Evolutionary conservation across 345 rosid species (phyloP).

Genomic region (Brassica napus): DNA sequence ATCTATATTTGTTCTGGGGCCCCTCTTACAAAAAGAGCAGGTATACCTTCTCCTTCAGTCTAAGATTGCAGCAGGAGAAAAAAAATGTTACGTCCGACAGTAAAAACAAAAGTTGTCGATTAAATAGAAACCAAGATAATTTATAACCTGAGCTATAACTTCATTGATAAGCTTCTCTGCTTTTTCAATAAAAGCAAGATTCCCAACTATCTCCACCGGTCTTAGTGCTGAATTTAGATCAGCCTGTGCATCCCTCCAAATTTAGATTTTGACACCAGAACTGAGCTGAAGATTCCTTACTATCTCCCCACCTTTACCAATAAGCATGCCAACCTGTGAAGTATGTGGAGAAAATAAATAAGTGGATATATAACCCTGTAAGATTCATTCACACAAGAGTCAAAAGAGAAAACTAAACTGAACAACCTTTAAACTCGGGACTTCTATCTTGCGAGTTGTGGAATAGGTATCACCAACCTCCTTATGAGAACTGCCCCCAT

Average conservation of each 20-base stretch:
- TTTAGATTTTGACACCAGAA: constrained; percentile 93
- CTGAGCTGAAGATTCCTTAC: constrained; percentile 70
- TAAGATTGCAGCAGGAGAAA: constrained; percentile 34
- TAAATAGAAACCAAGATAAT: background rate
- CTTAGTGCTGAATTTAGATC: constrained; percentile 64
- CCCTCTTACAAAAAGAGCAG: constrained; percentile 72
- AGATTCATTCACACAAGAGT: background rate
- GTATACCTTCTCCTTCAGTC: constrained; percentile 97
- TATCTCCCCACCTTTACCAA: constrained; percentile 92
- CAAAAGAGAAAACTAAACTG: background rate
- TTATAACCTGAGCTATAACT: constrained; percentile 78
- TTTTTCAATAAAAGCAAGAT: constrained; percentile 52
- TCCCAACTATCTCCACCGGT: constrained; percentile 86
- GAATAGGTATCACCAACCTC: constrained; percentile 39
- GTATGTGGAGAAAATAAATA: background rate
- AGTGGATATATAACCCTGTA: background rate
- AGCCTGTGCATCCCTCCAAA: constrained; percentile 80
- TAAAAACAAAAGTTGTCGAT: background rate
- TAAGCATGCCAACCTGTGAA: constrained; percentile 82
- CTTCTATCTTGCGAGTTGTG: constrained; percentile 54
- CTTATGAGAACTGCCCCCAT: constrained; percentile 24
- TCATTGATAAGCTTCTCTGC: constrained; percentile 82
- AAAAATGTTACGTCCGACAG: background rate
- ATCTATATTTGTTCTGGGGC: constrained; percentile 71
- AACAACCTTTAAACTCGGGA: constrained; percentile 80